Evolutionary conservation across 2,329 filamentous ascomycete species (phyloP).

Genomic region (Blumeriella jaapii): DNA sequence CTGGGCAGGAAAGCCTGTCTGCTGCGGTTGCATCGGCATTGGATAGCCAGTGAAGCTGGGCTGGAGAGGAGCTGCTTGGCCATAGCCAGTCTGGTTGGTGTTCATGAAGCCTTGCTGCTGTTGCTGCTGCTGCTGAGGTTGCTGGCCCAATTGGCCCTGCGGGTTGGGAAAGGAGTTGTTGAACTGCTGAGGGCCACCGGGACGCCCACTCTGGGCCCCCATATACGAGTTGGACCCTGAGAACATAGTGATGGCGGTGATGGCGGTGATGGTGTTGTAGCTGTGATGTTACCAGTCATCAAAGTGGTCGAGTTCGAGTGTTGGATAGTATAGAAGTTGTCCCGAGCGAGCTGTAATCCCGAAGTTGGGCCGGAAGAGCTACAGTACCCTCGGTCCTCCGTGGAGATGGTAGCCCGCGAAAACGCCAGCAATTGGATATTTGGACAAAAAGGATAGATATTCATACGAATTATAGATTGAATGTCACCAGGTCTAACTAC

Average conservation of each 20-base stretch:
- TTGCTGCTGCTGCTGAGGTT: conserved; percentile 30
- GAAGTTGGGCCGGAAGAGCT: too few relatives aligned
- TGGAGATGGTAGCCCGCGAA: too few relatives aligned
- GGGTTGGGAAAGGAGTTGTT: conserved; percentile 34
- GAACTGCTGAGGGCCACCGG: conserved; percentile 52
- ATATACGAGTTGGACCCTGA: conserved; percentile 80
- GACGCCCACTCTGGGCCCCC: conserved; percentile 65
- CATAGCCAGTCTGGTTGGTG: conserved; percentile 26
- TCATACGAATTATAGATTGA: too few relatives aligned
- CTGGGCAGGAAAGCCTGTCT: conserved; percentile 40
- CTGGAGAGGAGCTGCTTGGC: conserved; percentile 26
- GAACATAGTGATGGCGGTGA: conserved; percentile 55
- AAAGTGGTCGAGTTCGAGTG: background rate
- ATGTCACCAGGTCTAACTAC: too few relatives aligned
- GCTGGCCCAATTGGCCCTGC: conserved; percentile 24
- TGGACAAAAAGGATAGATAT: too few relatives aligned
- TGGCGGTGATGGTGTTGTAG: background rate
- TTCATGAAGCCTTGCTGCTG: conserved; percentile 31
- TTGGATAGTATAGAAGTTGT: too few relatives aligned
- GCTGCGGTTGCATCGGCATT: conserved; percentile 25
- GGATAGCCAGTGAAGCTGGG: conserved; percentile 25
- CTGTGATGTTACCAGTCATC: background rate
- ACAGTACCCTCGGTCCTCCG: too few relatives aligned
- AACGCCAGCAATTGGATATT: too few relatives aligned
- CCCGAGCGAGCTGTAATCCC: too few relatives aligned